phyloP scores from a whole-genome alignment of 805 yeast genomes.

The Cyberlindnera veronae region DNA sequence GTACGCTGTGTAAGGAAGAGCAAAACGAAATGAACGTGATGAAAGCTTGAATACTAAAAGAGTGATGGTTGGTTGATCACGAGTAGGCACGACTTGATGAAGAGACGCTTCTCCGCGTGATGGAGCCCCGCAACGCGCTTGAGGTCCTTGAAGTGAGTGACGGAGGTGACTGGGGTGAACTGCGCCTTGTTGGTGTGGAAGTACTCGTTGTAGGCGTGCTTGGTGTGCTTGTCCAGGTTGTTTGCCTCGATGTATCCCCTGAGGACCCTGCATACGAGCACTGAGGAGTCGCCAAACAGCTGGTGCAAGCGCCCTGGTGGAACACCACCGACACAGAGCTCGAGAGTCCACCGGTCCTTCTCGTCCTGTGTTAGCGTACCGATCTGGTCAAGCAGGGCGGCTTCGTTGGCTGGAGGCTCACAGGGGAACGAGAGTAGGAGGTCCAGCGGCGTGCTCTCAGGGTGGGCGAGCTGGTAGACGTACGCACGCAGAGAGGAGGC shows the following conservation, averaged over 20 bases:
- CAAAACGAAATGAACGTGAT: too few species aligned
- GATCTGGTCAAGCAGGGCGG: background rate
- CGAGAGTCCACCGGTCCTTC: background rate
- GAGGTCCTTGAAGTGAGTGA: background rate
- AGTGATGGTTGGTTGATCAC: conserved; percentile 7
- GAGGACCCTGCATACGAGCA: conserved; percentile 2
- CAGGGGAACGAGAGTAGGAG: background rate
- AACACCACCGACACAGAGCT: background rate
- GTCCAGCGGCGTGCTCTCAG: background rate
- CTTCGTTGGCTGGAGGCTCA: background rate
- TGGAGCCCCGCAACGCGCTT: background rate
- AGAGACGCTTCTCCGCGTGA: conserved; percentile 3
- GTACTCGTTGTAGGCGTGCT: conserved; percentile 8
- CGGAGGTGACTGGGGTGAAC: background rate
- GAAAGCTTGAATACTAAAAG: too few species aligned
- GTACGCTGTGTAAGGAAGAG: conserved; percentile 1
- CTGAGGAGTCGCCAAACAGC: conserved; percentile 3
- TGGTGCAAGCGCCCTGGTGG: background rate
- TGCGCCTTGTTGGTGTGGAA: conserved; percentile 4
- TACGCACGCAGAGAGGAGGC: conserved; percentile 3
- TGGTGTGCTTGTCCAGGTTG: conserved; percentile 2
- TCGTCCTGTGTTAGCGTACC: background rate
- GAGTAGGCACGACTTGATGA: conserved; percentile 12
- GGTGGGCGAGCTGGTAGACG: background rate
- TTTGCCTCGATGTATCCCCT: conserved; percentile 5